Evolutionary conservation across 768 basidiomycete species (phyloP), one percentile per base, ranked within the genome.

Genomic region (Trametes punicea): DNA sequence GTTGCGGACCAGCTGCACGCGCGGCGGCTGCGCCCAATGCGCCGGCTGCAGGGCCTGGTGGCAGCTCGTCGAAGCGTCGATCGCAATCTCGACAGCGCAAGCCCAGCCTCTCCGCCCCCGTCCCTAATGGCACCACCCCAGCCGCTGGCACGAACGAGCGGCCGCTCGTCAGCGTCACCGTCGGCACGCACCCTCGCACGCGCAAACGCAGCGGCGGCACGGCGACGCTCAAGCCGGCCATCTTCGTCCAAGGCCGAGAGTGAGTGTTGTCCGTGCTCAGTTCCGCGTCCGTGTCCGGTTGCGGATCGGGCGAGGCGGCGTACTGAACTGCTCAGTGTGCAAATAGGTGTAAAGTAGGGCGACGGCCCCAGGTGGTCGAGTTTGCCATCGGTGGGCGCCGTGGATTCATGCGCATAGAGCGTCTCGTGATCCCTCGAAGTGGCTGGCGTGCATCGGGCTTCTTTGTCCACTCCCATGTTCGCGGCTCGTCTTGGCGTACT

Each of bases 161-260:
- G 41, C 64, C 66, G 16, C 58, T 67, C 20, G 62, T 65, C 33
- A 67, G 66, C 55, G 64, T 67, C 38, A 64, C 60, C 4, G 56
- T 65, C 21, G 64, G 61, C 41, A 25, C 57, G 13, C 34, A 56
- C 30, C 30, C 54, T 11, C 60, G 63, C 33, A 31, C 56, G 27
- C 59, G 66, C 44, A 67, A 64, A 49, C 55, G 58, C 36, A 64
- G 64, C 36, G 62, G 60, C 18, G 62, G 64, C 45, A 63, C 59
- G 11, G 51, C 60, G 33, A 55, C 51, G 16, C 52, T 67, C 34
- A 62, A 62, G 40, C 66, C 66, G 41, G 63, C 66, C 44, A 65
- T 67, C 23, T 60, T 63, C 58, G 62, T 65, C n/a, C 62, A 65
- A 34, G 61, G 62, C 33, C 62, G 65, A 58, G 62, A 63, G 65